Base-by-base conservation (phyloP, 345 rosid genomes). In the Eucalyptus pauciflora region DNA sequence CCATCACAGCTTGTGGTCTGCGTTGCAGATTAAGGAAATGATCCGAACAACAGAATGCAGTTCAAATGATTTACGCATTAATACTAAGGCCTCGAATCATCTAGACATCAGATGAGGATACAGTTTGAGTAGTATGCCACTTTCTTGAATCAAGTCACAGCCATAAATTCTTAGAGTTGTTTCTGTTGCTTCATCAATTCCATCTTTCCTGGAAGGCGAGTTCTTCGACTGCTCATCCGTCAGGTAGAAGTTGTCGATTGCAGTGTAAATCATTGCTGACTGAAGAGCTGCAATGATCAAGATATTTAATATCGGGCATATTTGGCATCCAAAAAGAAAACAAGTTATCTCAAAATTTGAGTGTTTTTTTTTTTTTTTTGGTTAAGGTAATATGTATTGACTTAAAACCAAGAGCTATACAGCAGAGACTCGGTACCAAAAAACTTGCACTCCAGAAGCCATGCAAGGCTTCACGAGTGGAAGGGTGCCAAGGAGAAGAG, bases 1-100 rank as follows among this genome's bases (percentile, higher is more conserved):
- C 99, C 99, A 98, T 98, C 88, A 97, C 99, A 49, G 99, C 99
- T 89, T 98, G 99, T 51, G 97, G 98, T 89, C 99, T 98, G 91
- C 29, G 43, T 76, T 22, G 33, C 58, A 56, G 16, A 86, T 87
- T 86, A 92, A 90, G 90, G 91, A 87, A 90, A 83, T 37, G 49
- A 87, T 33, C 89, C 50, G 9, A 45, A 46, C 29, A n/a, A 76
- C 58, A 41, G 29, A 76, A 76, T 76, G 83, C 83, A 76, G 48
- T 37, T 37, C 83, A 76, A 76, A 76, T 5, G 8, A 11, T 76
- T 76, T 76, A 76, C 13, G 11, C 7, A 46, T 50, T 22, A 67
- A 87, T 43, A 85, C 64, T 15, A 27, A 86, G 10, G 58, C 67
- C 85, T 20, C 17, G 20, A 71, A 79, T 14, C 17, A 88, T 49